These are phyloP conservation scores for Melampsora americana DNA, from an alignment of 1,284 basidiomycete genomes.

Conservation along the genomic window DNA sequence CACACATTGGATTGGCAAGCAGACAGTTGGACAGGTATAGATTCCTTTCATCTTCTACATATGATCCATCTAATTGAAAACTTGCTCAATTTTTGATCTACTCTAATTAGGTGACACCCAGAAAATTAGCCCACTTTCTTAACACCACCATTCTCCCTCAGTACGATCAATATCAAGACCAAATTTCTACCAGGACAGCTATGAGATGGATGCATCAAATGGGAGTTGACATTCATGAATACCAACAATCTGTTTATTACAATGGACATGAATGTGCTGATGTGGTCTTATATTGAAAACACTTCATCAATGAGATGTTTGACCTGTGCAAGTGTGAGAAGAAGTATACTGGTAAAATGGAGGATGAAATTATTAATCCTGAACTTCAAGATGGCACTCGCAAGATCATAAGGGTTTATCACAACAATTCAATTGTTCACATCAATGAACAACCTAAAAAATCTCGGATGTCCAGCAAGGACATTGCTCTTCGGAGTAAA, in stretches of 20 bases:
- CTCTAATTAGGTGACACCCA: not conserved
- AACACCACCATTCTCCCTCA: conserved; percentile 9
- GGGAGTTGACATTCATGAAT: conserved; percentile 17
- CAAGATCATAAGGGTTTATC: not conserved
- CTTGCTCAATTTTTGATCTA: too few relatives aligned
- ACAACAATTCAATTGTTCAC: not conserved
- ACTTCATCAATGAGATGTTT: not conserved
- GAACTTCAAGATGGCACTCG: not conserved
- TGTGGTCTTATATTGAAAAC: conserved; percentile 7
- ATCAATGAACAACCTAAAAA: not conserved
- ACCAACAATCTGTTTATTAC: conserved; percentile 26
- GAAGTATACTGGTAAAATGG: not conserved
- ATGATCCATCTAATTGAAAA: too few relatives aligned
- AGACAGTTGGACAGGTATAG: not conserved
- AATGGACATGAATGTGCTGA: conserved; percentile 17
- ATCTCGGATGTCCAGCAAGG: not conserved
- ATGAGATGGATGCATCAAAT: conserved; percentile 24
- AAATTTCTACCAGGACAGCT: not conserved
- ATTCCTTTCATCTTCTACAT: not conserved
- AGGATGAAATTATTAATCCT: not conserved
- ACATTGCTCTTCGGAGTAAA: not conserved
- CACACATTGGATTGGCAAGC: not conserved
- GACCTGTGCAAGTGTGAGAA: not conserved
- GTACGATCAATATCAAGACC: not conserved
- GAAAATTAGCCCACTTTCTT: not conserved